Conservation (phyloP, 768 basidiomycete species). For the Tulasnella sp. region DNA sequence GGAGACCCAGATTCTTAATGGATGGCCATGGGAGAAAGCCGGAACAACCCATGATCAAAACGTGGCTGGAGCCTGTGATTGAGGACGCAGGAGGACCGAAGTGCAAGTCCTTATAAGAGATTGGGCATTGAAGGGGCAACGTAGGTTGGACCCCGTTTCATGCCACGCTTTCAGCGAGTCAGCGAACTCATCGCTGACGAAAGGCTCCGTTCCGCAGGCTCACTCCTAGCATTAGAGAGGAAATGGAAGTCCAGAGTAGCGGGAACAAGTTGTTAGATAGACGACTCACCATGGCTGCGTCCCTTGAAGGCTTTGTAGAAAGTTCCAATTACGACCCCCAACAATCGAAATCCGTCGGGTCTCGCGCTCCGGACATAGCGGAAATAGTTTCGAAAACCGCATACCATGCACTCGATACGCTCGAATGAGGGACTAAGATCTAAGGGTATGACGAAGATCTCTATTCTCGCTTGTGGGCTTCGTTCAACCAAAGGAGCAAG, state of each 20-base stretch:
- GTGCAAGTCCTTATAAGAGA: background rate
- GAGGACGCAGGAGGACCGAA: background rate
- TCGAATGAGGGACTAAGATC: too few relatives aligned
- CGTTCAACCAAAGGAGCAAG: too few relatives aligned
- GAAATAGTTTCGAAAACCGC: background rate
- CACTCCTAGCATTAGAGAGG: background rate
- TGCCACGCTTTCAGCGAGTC: background rate
- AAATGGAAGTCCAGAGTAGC: background rate
- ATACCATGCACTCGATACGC: background rate
- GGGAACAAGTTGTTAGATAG: background rate
- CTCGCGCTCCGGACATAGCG: constrained; percentile 9
- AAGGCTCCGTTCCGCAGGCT: background rate
- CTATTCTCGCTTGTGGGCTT: too few relatives aligned
- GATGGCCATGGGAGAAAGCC: background rate
- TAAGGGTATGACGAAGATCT: too few relatives aligned
- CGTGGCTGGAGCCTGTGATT: background rate
- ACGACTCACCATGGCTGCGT: background rate
- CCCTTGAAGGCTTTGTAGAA: background rate
- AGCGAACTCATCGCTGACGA: background rate
- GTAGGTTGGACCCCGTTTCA: background rate
- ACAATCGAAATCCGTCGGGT: background rate
- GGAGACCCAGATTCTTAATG: background rate
- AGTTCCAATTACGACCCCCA: background rate
- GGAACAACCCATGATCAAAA: background rate
- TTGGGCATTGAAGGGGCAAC: background rate